Percentiles rank a stretch among this genome's conserved stretches.
Conservation (phyloP, 2,329 filamentous ascomycete species). For the Trichoderma semiorbis region DNA sequence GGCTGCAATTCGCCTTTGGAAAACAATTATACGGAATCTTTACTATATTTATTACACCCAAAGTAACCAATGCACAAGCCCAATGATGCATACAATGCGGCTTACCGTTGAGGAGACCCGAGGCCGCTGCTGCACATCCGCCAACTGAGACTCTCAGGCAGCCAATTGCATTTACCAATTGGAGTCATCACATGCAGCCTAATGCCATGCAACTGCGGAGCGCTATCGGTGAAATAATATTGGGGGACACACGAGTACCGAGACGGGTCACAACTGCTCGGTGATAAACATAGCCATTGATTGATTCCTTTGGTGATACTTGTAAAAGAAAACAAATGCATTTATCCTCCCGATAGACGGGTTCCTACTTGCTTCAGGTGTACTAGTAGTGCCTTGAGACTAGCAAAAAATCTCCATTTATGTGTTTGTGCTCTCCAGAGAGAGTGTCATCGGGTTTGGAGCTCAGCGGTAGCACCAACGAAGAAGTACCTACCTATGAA, state of each 20-base stretch:
- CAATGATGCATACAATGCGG: not conserved
- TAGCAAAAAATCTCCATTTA: not conserved
- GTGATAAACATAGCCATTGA: not conserved
- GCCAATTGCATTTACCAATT: not conserved
- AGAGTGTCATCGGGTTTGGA: not conserved
- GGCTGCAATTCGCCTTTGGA: not conserved
- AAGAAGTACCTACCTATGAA: not conserved
- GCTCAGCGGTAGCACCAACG: not conserved
- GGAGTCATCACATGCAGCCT: not conserved
- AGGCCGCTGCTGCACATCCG: not conserved
- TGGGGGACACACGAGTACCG: not conserved
- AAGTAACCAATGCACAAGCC: not conserved
- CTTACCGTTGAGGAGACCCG: not conserved
- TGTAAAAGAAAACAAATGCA: not conserved
- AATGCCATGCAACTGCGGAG: not conserved
- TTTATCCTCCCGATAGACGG: not conserved
- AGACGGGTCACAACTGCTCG: not conserved
- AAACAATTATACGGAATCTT: not conserved
- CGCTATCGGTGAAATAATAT: not conserved
- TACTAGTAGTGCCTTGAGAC: not conserved
- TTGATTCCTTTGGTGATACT: not conserved
- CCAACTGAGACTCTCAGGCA: not conserved
- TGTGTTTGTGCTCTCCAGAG: not conserved
- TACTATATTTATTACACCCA: not conserved
- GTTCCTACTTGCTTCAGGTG: not conserved